A percentile compares a stretch with the other conserved stretches of the same genome.
phyloP scores from a whole-genome alignment of 2,329 filamentous ascomycete species.

The Myriangium duriaei region DNA sequence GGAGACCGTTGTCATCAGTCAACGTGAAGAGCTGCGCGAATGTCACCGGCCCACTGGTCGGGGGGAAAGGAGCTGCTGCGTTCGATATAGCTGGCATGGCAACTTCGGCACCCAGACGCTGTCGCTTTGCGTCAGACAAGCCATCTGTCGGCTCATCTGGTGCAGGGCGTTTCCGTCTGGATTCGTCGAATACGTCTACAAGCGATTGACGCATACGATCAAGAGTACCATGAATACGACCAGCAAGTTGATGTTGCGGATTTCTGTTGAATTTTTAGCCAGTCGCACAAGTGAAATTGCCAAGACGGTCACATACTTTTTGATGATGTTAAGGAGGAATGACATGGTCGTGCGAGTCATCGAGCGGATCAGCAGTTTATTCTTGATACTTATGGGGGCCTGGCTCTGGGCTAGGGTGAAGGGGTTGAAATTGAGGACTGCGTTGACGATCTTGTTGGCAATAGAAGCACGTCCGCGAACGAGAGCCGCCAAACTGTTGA shows the following conservation, averaged over 20 bases:
- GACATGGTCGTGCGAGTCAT: constrained; percentile 89
- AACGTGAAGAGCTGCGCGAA: constrained; percentile 79
- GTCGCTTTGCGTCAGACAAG: constrained; percentile 68
- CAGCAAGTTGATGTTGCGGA: constrained; percentile 59
- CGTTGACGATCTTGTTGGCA: constrained; percentile 72
- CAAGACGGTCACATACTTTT: constrained; percentile 43
- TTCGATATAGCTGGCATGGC: constrained; percentile 14
- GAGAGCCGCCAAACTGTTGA: constrained; percentile 76
- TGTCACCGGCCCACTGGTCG: constrained; percentile 53
- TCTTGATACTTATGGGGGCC: constrained; percentile 62
- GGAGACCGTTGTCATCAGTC: constrained; percentile 60
- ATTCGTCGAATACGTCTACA: constrained; percentile 67
- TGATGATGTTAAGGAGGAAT: constrained; percentile 69
- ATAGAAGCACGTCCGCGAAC: constrained; percentile 71
- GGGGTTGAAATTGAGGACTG: constrained; percentile 84
- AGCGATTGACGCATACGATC: constrained; percentile 70
- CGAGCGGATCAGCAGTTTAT: constrained; percentile 73
- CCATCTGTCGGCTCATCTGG: constrained; percentile 59
- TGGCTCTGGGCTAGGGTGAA: constrained; percentile 56
- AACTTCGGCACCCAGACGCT: constrained; percentile 50
- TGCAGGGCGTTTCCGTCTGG: constrained; percentile 61
- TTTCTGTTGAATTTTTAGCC: constrained; percentile 42
- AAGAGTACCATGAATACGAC: constrained; percentile 75
- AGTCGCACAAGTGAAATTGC: not conserved
- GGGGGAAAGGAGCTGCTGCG: constrained; percentile 48